Conservation (phyloP, 805 yeast species). For the Hagleromyces aurorensis region DNA sequence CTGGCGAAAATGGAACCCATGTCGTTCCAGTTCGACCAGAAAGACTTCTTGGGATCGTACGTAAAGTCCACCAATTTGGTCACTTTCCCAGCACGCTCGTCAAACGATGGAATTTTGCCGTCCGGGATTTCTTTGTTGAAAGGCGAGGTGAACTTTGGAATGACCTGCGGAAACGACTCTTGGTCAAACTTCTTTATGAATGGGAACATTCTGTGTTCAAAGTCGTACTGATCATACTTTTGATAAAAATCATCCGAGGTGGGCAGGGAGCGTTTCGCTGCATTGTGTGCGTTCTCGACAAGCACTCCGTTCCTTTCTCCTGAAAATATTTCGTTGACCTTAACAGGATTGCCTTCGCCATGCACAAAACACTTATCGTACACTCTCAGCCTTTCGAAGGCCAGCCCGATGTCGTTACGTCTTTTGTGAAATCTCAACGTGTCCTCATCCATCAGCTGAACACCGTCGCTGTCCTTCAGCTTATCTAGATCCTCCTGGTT, state of each 20-base stretch:
- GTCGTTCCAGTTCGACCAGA: slow-evolving; percentile 16
- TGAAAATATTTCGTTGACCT: slow-evolving; percentile 3
- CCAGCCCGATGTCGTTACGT: slow-evolving; percentile 6
- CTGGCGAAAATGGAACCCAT: slow-evolving; percentile 9
- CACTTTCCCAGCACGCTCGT: neutral
- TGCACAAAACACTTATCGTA: slow-evolving; percentile 18
- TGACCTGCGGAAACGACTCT: slow-evolving; percentile 9
- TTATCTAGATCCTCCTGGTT: slow-evolving; percentile 2
- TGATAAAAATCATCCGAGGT: slow-evolving; percentile 1
- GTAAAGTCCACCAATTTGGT: slow-evolving; percentile 1
- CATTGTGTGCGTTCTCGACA: neutral
- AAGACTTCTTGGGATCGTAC: slow-evolving; percentile 9
- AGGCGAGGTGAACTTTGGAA: slow-evolving; percentile 12
- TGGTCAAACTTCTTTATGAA: slow-evolving; percentile 9
- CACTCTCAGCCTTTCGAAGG: slow-evolving; percentile 9
- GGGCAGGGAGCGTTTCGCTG: neutral
- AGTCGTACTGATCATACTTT: slow-evolving; percentile 15
- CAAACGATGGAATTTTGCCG: slow-evolving; percentile 10
- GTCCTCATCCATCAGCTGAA: slow-evolving; percentile 4
- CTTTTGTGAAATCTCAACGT: slow-evolving; percentile 5
- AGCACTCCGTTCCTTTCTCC: neutral
- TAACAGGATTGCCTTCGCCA: slow-evolving; percentile 1
- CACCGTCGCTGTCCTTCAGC: slow-evolving; percentile 6
- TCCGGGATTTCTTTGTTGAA: slow-evolving; percentile 4
- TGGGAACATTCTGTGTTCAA: slow-evolving; percentile 21